Base-by-base conservation (phyloP, 108 stramenopile genomes). In the Cyclotella cryptica region DNA sequence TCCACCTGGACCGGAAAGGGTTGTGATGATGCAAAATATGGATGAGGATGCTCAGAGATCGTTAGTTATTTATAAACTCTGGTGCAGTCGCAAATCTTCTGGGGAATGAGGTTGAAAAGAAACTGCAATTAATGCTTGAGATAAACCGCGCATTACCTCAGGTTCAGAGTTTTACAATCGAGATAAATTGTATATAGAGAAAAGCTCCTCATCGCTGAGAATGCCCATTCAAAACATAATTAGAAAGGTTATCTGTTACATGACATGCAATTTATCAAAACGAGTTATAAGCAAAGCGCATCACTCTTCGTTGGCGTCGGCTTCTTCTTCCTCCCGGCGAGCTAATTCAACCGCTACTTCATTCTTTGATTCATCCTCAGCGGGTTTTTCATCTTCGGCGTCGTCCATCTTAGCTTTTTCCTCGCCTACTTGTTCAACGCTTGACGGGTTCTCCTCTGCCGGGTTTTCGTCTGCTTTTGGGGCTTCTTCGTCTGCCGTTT, bases 11-110 rank as follows among this genome's bases (percentile, higher is more conserved):
- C 70, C 75, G 13, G 86, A 92, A 59, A 73, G 91, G 15, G 80
- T 92, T 45, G 57, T 65, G 2, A 77, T 87, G 53, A 71, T 92
- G 69, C 80, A 81, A 47, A 68, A 44, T 10, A 58, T 89, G 15
- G 86, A 88, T 81, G 75, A 74, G 10, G 60, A 73, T 14, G 80
- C 71, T 7, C 88, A 88, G 49, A 79, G 80, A 17, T 59, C 88
- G 29, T 53, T 92, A 43, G 74, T 88, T 10, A 84, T 92, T 40
- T 78, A 89, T 62, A 92, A 92, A 64, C 45, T 92, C 22, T 88
- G 88, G 90, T 49, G 26, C 42, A 30, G 39, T 57, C 51, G 57
- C 1, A 26, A 41, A 44, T 18, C 47, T n/a, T 39, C 62, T 46
- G 13, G 15, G 39, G 14, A n/a, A 49, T n/a, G 15, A n/a, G 47